Base-by-base conservation (phyloP, 495 filamentous ascomycete species). In the Tetracladium marchalianum region DNA sequence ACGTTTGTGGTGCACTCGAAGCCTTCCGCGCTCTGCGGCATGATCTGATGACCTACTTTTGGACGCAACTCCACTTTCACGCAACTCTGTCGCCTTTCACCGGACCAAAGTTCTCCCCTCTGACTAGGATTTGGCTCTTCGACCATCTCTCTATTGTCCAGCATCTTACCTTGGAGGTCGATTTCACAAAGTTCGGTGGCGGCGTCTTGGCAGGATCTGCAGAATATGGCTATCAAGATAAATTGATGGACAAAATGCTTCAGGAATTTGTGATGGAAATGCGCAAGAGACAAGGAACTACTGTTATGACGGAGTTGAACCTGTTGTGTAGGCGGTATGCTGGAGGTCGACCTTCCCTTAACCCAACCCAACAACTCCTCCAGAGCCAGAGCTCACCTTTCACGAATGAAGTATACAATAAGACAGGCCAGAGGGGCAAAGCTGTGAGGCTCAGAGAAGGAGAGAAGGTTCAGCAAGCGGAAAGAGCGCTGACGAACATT, bases 1-100 rank as follows among this genome's bases (percentile, higher is more conserved):
- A 37, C n/a, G 51, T 60, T 10, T 33, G 33, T 15, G 57, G 54
- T 17, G 51, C 41, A 16, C n/a, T 57, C 0, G 35, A 33, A 11
- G 32, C 48, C n/a, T 57, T 27, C 18, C 18, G 40, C 12, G 32
- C 11, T 2, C n/a, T 60, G 0, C 51, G 54, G 0, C 5, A 45
- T 6, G 54, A 60, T 5, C 16, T 57, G 15, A 47, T 60, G 49
- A 42, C 31, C 9, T 60, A 51, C 17, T 60, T 57, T 43, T 60
- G 53, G 54, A 52, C 51, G 24, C 5, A 51, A 36, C 55, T 41
- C 44, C 36, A 51, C 17, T 60, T 60, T 35, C 54, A 57, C 19
- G 38, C 55, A 31, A 57, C 57, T 10, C 13, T 60, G 3, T 51
- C 24, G 22, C 18, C 46, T 2, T 50, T 52, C 34, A 47, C 35